phyloP scores from a whole-genome alignment of 805 yeast species.

The Clavispora fructus region DNA sequence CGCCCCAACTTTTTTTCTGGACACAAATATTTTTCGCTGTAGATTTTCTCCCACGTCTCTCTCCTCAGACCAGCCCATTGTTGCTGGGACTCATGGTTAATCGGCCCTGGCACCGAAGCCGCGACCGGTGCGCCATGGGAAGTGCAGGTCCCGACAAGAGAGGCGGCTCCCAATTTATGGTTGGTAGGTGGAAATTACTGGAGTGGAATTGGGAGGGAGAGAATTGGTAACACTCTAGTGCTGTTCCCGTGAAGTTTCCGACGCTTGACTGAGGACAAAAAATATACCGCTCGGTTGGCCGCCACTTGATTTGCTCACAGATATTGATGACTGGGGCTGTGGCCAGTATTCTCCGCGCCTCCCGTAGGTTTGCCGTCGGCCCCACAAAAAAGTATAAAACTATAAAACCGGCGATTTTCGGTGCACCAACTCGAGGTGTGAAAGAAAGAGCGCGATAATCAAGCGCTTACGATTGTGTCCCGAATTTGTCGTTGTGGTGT shows the following conservation, averaged over 20 bases:
- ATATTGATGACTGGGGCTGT: background rate
- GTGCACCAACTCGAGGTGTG: too few relatives aligned
- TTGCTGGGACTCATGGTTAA: background rate
- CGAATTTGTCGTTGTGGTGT: too few relatives aligned
- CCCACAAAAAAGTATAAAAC: too few relatives aligned
- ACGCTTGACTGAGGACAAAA: too few relatives aligned
- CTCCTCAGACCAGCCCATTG: background rate
- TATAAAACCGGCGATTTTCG: background rate
- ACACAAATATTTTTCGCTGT: background rate
- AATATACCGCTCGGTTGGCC: too few relatives aligned
- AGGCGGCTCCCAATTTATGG: background rate
- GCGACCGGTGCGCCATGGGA: background rate
- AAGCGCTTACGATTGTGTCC: too few relatives aligned
- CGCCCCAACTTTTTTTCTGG: slow-evolving; percentile 23
- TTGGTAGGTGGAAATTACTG: too few relatives aligned
- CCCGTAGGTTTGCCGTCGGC: background rate
- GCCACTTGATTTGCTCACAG: too few relatives aligned
- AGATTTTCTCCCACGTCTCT: too few relatives aligned
- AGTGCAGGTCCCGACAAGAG: background rate
- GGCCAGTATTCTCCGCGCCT: background rate
- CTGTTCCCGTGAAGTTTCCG: background rate
- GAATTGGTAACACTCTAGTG: too few relatives aligned
- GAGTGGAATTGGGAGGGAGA: too few relatives aligned
- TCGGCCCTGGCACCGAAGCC: background rate
- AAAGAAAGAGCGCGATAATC: too few relatives aligned